Conservation (phyloP, 169 alveolate genomes). For the Cryptosporidium meleagridis region DNA sequence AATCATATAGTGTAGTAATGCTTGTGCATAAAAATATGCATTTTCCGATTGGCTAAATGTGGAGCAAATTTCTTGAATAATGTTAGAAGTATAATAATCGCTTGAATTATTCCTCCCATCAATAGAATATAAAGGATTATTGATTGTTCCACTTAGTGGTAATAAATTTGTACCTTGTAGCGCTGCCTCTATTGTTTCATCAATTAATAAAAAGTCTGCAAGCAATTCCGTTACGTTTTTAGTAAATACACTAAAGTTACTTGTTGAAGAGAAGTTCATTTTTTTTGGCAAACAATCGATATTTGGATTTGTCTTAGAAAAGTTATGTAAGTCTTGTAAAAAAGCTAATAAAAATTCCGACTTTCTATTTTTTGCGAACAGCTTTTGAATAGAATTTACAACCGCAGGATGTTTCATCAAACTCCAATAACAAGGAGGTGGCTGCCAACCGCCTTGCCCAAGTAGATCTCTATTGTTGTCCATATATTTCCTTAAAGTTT, state of each 20-base stretch:
- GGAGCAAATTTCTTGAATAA: constrained; percentile 81
- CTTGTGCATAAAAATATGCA: constrained; percentile 90
- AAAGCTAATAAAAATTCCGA: constrained; percentile 87
- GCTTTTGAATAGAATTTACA: constrained; percentile 84
- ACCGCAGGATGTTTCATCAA: constrained; percentile 83
- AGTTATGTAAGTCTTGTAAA: constrained; percentile 85
- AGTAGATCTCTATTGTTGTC: constrained; percentile 85
- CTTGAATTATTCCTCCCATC: not conserved
- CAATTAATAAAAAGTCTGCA: constrained; percentile 83
- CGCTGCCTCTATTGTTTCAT: constrained; percentile 84
- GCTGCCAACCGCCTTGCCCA: constrained; percentile 86
- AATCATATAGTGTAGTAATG: constrained; percentile 87
- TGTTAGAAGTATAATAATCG: constrained; percentile 71
- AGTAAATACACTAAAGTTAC: constrained; percentile 90
- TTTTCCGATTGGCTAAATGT: constrained; percentile 87
- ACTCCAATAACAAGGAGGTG: constrained; percentile 88
- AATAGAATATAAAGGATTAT: constrained; percentile 40
- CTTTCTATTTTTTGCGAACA: constrained; percentile 83
- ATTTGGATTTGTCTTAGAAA: constrained; percentile 79
- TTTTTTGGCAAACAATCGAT: constrained; percentile 78
- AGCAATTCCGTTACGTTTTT: constrained; percentile 89
- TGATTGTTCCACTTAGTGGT: constrained; percentile 57
- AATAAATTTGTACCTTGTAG: constrained; percentile 53
- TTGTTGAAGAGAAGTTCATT: constrained; percentile 82
- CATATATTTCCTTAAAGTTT: constrained; percentile 84